These are phyloP conservation scores for Austropuccinia psidii DNA, from an alignment of 1,284 basidiomycete genomes.

Conservation along the genomic window DNA sequence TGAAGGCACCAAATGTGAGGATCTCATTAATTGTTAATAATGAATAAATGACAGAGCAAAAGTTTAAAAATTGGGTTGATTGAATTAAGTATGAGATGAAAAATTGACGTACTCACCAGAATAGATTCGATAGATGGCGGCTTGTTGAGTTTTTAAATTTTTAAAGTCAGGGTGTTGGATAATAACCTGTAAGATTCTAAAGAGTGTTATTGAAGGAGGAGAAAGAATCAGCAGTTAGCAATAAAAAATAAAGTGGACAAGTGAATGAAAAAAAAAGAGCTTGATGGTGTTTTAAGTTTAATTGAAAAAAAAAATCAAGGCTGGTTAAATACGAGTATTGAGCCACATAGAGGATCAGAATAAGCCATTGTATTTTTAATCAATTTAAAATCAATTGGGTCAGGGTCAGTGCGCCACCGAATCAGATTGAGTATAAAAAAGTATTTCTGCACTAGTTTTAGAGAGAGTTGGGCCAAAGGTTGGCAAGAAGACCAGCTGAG, in stretches of 20 bases:
- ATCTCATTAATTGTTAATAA: not conserved
- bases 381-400: too few species aligned
- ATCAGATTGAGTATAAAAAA: too few species aligned
- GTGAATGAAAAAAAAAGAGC: not conserved
- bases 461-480: too few species aligned
- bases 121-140: slow-evolving; percentile 27
- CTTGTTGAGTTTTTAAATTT: not conserved
- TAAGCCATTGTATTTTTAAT: too few species aligned
- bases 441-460: too few species aligned
- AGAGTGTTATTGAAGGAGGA: not conserved
- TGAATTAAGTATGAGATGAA: not conserved
- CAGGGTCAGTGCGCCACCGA: too few species aligned
- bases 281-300: too few species aligned
- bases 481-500: too few species aligned
- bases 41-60: not conserved
- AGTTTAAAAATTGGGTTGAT: not conserved
- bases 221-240: not conserved
- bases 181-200: slow-evolving; percentile 27
- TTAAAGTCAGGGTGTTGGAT: slow-evolving; percentile 26
- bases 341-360: too few species aligned
- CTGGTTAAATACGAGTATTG: not conserved
- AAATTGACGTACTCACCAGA: slow-evolving; percentile 32
- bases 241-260: not conserved
- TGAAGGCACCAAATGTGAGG: not conserved
- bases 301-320: not conserved